phyloP scores from a whole-genome alignment of 495 filamentous ascomycete species.

The Amphirosellinia nigrospora region DNA sequence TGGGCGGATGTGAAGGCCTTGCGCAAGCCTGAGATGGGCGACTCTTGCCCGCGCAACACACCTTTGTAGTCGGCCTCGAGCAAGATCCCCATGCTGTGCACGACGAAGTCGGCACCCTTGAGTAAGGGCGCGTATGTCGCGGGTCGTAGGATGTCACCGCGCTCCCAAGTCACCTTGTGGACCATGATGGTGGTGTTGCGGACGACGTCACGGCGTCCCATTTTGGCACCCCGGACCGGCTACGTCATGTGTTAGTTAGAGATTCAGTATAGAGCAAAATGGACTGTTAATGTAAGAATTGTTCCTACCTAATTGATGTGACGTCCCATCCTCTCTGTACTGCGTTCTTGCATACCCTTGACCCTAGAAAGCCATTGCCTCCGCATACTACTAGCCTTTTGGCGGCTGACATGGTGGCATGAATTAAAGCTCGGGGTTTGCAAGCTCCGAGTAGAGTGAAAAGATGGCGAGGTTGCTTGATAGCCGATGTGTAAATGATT shows the following conservation, averaged over 20 bases:
- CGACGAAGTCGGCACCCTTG: conserved; percentile 76
- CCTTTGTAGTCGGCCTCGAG: conserved; percentile 98
- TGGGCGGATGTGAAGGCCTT: conserved; percentile 68
- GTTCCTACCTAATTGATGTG: conserved; percentile 79
- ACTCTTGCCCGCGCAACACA: conserved; percentile 80
- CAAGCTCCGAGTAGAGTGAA: not conserved
- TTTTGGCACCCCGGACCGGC: conserved; percentile 85
- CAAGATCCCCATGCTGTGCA: conserved; percentile 95
- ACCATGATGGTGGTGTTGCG: conserved; percentile 75
- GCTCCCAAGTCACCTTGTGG: conserved; percentile 83
- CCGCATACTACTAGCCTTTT: conserved; percentile 88
- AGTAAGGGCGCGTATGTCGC: conserved; percentile 75
- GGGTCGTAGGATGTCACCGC: conserved; percentile 84
- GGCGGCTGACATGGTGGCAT: conserved; percentile 42
- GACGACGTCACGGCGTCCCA: conserved; percentile 84
- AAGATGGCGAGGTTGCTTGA: not conserved
- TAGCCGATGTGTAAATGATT: not conserved
- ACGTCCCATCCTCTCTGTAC: conserved; percentile 84
- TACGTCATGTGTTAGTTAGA: conserved; percentile 40
- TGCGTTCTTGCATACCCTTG: conserved; percentile 89
- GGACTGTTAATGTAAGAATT: not conserved
- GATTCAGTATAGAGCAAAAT: not conserved
- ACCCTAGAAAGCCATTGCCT: conserved; percentile 94
- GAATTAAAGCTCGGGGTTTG: not conserved
- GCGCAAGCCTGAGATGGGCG: conserved; percentile 72